These are phyloP conservation scores for Colletotrichum spinosum DNA, from an alignment of 2,329 filamentous ascomycete species.

Conservation along the genomic window DNA sequence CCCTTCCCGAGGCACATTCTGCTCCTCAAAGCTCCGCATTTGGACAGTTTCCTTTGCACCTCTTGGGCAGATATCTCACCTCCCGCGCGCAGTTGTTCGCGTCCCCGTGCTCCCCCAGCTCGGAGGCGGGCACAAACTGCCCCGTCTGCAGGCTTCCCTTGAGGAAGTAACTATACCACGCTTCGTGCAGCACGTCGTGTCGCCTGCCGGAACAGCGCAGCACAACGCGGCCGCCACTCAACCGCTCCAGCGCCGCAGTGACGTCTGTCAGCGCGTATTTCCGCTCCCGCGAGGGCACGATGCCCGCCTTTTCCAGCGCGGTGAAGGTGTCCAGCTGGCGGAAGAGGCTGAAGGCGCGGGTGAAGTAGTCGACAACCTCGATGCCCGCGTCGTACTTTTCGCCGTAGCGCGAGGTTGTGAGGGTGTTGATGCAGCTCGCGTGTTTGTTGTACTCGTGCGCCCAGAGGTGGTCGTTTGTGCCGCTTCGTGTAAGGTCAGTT, in stretches of 20 bases:
- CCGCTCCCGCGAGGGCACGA: slow-evolving; percentile 47
- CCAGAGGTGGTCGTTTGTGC: slow-evolving; percentile 66
- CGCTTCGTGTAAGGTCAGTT: slow-evolving; percentile 40
- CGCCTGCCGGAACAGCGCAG: slow-evolving; percentile 54
- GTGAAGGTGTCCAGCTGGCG: slow-evolving; percentile 55
- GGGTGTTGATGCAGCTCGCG: slow-evolving; percentile 78
- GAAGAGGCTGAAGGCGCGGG: slow-evolving; percentile 55
- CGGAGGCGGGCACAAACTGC: slow-evolving; percentile 57
- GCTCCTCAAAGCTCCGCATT: slow-evolving; percentile 27
- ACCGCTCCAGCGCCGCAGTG: slow-evolving; percentile 53
- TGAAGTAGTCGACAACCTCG: slow-evolving; percentile 60
- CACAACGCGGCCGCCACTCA: slow-evolving; percentile 58
- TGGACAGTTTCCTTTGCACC: slow-evolving; percentile 36
- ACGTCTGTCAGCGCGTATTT: slow-evolving; percentile 58
- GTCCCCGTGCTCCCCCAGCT: slow-evolving; percentile 50
- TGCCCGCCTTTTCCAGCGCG: slow-evolving; percentile 51
- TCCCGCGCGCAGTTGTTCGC: slow-evolving; percentile 52
- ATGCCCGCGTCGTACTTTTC: slow-evolving; percentile 58
- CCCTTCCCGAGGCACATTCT: neutral
- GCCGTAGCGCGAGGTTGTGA: slow-evolving; percentile 73
- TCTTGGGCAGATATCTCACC: slow-evolving; percentile 56
- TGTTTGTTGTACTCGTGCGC: slow-evolving; percentile 79
- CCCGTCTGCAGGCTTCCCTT: slow-evolving; percentile 63
- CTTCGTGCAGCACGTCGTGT: slow-evolving; percentile 59
- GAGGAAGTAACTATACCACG: slow-evolving; percentile 66